Evolutionary conservation across 768 basidiomycete species (phyloP).

Genomic region (Boletus pseudopeckii): DNA sequence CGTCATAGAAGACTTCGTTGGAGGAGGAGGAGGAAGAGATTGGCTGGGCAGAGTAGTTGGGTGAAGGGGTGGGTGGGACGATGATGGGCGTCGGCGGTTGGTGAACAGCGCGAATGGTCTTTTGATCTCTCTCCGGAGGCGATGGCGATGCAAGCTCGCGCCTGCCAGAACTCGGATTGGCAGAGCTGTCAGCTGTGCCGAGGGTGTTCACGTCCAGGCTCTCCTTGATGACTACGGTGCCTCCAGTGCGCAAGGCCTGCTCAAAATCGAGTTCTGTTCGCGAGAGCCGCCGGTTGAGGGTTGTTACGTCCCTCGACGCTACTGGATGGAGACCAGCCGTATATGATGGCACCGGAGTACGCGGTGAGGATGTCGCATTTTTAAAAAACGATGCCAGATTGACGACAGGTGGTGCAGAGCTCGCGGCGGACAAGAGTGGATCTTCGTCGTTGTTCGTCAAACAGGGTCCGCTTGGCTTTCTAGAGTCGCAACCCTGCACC

Average conservation of each 20-base stretch:
- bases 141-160: slow-evolving; percentile 43
- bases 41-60: slow-evolving; percentile 32
- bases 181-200: slow-evolving; percentile 49
- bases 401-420: slow-evolving; percentile 21
- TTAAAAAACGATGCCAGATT: slow-evolving; percentile 69
- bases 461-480: no score
- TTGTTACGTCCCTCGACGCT: slow-evolving; percentile 46
- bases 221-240: slow-evolving; percentile 68
- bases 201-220: slow-evolving; percentile 66
- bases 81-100: slow-evolving; percentile 61
- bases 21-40: slow-evolving; percentile 49
- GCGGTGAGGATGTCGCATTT: slow-evolving; percentile 44
- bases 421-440: neutral
- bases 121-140: slow-evolving; percentile 35
- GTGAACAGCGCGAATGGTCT: slow-evolving; percentile 32
- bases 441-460: slow-evolving; percentile 11
- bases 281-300: slow-evolving; percentile 53
- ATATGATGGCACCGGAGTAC: slow-evolving; percentile 45
- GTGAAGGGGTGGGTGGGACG: slow-evolving; percentile 66
- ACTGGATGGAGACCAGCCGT: slow-evolving; percentile 54
- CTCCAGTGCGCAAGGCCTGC: slow-evolving; percentile 62
- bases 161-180: slow-evolving; percentile 1
- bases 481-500: slow-evolving; percentile 22
- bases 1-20: slow-evolving; percentile 60
- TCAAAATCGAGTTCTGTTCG: slow-evolving; percentile 82